Evolutionary conservation across 352 stramenopile genomes (phyloP), one percentile per base, ranked within the genome.

Genomic region (Globisporangium alternatum): DNA sequence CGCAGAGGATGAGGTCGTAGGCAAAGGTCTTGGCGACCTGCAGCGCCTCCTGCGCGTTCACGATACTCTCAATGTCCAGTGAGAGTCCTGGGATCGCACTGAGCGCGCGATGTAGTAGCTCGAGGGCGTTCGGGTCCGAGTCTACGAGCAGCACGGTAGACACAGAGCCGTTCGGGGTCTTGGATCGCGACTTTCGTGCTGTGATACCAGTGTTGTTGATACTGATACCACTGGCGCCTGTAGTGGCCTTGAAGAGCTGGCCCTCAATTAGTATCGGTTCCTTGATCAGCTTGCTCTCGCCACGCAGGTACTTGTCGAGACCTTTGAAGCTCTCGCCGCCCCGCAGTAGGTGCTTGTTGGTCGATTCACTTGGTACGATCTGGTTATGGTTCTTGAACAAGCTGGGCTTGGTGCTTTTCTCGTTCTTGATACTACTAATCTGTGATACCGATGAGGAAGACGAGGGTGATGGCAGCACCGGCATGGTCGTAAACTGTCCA

Each of bases 1-100:
- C 84, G 6, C 97, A 66, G 2, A 98, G 62, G 17, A 98, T 67
- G 22, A 94, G 77, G 54, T 97, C 90, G 66, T 90, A 97, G 28
- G 75, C 47, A 30, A 70, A 77, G 5, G 83, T 66, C 39, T 90
- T 75, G 13, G 76, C 76, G 22, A 57, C 60, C 15, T 82, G 71
- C 1, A 95, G 64, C 0, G 86, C 87, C 35, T 91, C 76, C 19
- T 48, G 55, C 17, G 81, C 65, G 19, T 83, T 69, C 30, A 77
- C 77, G 59, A 95, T 86, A 45, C 70, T 86, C 56, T 95, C 81
- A 22, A 90, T 66, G 13, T 83, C 69, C 17, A 89, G 53, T 37
- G 66, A 45, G 5, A 75, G 47, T 1, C 21, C 41, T 3, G 63
- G 12, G 21, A 80, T 62, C 25, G 60, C 56, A 3, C 37, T 66